phyloP scores from a whole-genome alignment of 257 asterid genomes.

The Jacaranda mimosifolia region DNA sequence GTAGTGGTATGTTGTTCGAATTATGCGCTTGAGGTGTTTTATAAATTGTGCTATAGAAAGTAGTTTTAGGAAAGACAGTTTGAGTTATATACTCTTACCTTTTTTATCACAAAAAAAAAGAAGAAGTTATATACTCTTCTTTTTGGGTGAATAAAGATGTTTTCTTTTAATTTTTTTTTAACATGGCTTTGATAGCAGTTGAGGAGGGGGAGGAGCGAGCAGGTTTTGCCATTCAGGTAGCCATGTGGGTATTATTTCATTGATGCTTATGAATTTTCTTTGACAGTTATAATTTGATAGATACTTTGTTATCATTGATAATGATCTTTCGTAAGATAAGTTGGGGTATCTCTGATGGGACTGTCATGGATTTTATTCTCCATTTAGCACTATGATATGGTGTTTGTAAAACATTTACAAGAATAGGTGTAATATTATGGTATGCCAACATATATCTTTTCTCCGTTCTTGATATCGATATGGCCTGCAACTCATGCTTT shows the following conservation, averaged over 20 bases:
- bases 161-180: too few species aligned
- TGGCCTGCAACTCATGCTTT: background rate
- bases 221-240: slow-evolving; percentile 75
- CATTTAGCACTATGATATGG: background rate
- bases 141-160: background rate
- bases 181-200: slow-evolving; percentile 38
- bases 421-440: background rate
- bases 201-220: slow-evolving; percentile 62
- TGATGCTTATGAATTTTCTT: background rate
- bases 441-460: background rate
- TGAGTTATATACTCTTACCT: too few species aligned
- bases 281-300: background rate
- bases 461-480: background rate
- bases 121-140: background rate
- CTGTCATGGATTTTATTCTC: background rate
- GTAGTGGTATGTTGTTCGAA: background rate
- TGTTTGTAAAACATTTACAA: background rate
- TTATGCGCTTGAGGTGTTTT: slow-evolving; percentile 48
- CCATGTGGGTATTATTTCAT: slow-evolving; percentile 83
- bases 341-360: background rate
- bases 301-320: background rate
- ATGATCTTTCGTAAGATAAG: background rate
- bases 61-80: background rate
- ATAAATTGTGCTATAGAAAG: slow-evolving; percentile 38
- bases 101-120: too few species aligned